phyloP scores from a whole-genome alignment of 371 early-diverging fungal species.

The Mortierella sp. region DNA sequence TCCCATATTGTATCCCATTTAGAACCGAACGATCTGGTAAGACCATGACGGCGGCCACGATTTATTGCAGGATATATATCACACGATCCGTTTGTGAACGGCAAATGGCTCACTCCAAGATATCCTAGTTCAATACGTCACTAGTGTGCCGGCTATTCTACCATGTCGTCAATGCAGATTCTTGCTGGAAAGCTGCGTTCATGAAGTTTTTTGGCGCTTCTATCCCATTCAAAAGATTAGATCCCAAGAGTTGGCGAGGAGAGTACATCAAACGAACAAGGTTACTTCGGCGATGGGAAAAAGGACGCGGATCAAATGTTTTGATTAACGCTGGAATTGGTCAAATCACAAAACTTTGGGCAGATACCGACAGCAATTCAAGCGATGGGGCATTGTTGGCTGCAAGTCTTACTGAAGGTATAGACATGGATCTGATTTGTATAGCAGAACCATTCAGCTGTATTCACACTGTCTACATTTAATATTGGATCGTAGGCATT shows the following conservation, averaged over 20 bases:
- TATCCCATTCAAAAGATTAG: conserved; percentile 45
- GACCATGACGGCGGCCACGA: neutral
- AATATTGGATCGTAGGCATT: conserved; percentile 12
- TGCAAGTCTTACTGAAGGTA: conserved; percentile 29
- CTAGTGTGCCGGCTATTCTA: conserved; percentile 41
- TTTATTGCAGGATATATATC: neutral
- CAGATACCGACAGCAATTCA: conserved; percentile 15
- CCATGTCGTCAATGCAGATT: conserved; percentile 51
- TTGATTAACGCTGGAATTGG: conserved; percentile 41
- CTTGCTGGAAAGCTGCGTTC: conserved; percentile 54
- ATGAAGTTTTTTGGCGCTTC: conserved; percentile 48
- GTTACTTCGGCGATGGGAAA: conserved; percentile 46
- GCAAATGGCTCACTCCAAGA: neutral
- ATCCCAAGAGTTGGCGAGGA: conserved; percentile 51
- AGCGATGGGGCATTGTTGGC: conserved; percentile 38
- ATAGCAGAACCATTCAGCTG: too few species aligned
- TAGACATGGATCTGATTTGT: neutral
- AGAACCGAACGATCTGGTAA: conserved; percentile 47
- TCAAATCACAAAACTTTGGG: conserved; percentile 32
- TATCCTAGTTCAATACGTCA: conserved; percentile 29
- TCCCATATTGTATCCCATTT: conserved; percentile 47
- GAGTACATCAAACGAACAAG: conserved; percentile 50
- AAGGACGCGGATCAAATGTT: conserved; percentile 44
- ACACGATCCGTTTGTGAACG: neutral
- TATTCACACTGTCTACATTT: too few species aligned